Base-by-base conservation (phyloP, 352 stramenopile genomes). In the Blastocystis sp. region DNA sequence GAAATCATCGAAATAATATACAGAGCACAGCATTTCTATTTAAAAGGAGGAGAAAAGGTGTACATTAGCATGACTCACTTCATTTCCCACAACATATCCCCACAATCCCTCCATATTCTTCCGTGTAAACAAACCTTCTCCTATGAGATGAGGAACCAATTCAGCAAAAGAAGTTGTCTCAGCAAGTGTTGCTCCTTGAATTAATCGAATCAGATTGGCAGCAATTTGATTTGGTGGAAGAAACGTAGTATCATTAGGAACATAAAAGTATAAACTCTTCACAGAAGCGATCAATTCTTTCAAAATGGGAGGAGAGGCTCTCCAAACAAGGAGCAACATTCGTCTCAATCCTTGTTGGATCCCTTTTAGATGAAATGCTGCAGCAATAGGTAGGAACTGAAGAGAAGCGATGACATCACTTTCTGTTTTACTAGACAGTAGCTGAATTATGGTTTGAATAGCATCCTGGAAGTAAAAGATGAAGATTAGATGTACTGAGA, bases 351-450 rank as follows among this genome's bases (percentile, higher is more conserved):
- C 93, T 66, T 94, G 94, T 90, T 95, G 96, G 91, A 98, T 96
- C 18, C 95, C 95, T 6, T 91, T 92, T 9, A 97, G 92, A 7
- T 94, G 93, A 75, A 98, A 96, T 90, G 94, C 93, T 62, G 95
- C 94, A 2, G 95, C 95, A 59, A 95, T 94, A 8, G 96, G 94
- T 87, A 98, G 97, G 90, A 98, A 98, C 18, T 94, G 92, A 56
- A 98, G 95, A 20, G 95, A 93, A 90, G 97, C 95, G 13, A 96
- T 93, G 2, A 98, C 95, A 90, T 98, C 96, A 20, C 94, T 96
- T 45, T 85, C 73, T 18, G 93, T 93, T 39, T 95, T 97, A 43
- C 94, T 94, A 63, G 94, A 97, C 4, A 96, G 92, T 1, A 98
- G 92, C 56, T 98, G 92, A 66, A 95, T 92, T 2, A 94, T 92